Evolutionary conservation across 306 rosid species (phyloP).

Genomic region (Trichosanthes truncata): DNA sequence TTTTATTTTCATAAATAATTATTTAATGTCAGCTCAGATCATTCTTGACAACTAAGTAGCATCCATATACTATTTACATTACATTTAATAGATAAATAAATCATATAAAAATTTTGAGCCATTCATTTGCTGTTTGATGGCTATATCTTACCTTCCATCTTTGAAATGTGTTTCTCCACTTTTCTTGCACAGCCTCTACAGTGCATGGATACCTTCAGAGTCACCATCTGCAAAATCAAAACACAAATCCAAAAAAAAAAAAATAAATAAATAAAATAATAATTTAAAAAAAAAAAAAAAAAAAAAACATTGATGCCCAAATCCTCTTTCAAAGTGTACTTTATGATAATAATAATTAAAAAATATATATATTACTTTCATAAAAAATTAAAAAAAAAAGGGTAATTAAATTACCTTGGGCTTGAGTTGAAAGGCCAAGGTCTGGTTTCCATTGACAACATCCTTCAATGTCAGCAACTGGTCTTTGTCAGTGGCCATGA

Average conservation of each 20-base stretch:
- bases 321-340: neutral
- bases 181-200: constrained; percentile 88
- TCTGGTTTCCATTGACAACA: constrained; percentile 63
- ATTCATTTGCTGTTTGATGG: neutral
- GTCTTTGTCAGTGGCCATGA: constrained; percentile 31
- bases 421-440: constrained; percentile 82
- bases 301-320: neutral
- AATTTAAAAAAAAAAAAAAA: too few species aligned
- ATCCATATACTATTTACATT: too few species aligned
- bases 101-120: too few species aligned
- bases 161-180: constrained; percentile 78
- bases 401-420: constrained; percentile 51
- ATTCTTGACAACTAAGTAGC: too few species aligned
- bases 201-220: constrained; percentile 82
- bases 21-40: too few species aligned
- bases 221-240: constrained; percentile 48
- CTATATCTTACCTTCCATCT: constrained; percentile 56
- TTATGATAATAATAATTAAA: too few species aligned
- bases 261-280: too few species aligned
- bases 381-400: too few species aligned
- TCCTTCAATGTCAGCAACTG: constrained; percentile 56
- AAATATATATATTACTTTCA: too few species aligned
- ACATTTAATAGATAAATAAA: too few species aligned
- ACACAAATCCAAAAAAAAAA: neutral
- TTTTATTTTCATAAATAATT: too few species aligned